phyloP scores from a whole-genome alignment of 73 alveolate genomes.

The Breviolum minutum region DNA sequence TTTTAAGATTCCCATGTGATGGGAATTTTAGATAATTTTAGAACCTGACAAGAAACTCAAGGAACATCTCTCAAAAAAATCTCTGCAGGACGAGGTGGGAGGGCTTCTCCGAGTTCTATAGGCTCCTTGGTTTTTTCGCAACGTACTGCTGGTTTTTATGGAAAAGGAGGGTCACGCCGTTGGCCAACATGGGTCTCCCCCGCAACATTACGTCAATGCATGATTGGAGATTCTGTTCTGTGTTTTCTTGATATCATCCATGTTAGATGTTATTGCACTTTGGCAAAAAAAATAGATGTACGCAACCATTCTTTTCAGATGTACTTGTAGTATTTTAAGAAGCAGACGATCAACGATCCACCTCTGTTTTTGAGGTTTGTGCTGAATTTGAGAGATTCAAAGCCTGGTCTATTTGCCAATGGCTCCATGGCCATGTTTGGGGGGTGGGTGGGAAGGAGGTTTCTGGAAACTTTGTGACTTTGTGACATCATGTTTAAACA shows the following conservation, averaged over 20 bases:
- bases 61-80: too few species aligned
- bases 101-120: slow-evolving; percentile 11
- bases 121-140: slow-evolving; percentile 19
- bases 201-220: too few species aligned
- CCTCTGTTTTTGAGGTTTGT: slow-evolving; percentile 16
- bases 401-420: slow-evolving; percentile 52
- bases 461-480: background rate
- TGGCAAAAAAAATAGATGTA: background rate
- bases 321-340: too few species aligned
- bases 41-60: too few species aligned
- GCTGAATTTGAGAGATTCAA: background rate
- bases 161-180: too few species aligned
- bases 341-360: too few species aligned
- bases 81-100: slow-evolving; percentile 9
- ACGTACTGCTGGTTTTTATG: too few species aligned
- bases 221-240: too few species aligned
- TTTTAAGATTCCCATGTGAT: too few species aligned
- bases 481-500: background rate
- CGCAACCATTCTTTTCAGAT: too few species aligned
- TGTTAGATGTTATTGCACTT: background rate
- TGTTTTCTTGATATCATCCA: background rate
- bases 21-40: too few species aligned
- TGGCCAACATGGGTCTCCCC: too few species aligned
- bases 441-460: background rate
- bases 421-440: background rate